A percentile compares a stretch with the other conserved stretches of the same genome.
Evolutionary conservation across 228 moss, liverwort and hornwort species (phyloP).

Genomic region (Sphagnum fallax): DNA sequence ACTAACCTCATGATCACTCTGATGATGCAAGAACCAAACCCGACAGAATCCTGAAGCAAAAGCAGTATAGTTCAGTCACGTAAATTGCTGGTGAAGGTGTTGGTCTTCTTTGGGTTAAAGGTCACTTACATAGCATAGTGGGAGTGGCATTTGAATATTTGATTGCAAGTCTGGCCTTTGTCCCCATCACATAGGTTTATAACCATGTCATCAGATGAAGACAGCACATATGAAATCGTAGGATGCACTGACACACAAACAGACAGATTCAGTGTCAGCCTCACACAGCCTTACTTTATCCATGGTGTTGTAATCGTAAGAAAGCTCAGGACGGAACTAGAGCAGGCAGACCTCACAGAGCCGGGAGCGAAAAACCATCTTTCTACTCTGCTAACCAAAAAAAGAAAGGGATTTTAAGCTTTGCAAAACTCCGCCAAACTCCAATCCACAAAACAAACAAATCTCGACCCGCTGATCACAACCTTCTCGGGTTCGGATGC

Average conservation of each 20-base stretch:
- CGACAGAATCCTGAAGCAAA: no score
- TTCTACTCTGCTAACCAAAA: no score
- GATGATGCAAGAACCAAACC: no score
- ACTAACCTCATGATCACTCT: conserved; percentile 19
- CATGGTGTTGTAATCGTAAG: conserved; percentile 92
- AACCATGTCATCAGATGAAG: conserved; percentile 98
- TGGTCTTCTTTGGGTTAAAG: conserved; percentile 91
- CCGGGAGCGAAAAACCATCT: no score
- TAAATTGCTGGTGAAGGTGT: conserved; percentile 92
- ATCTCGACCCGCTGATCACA: no score
- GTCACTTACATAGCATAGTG: conserved; percentile 99
- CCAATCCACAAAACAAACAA: no score
- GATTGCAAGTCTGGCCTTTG: conserved; percentile 85
- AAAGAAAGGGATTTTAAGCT: no score
- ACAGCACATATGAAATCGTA: conserved; percentile 81
- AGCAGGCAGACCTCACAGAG: no score
- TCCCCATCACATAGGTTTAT: conserved; percentile 99
- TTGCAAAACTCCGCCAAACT: no score
- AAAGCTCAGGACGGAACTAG: no score
- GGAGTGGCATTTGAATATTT: conserved; percentile 95
- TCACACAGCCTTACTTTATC: conserved; percentile 90
- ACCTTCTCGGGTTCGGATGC: no score
- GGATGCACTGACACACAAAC: conserved; percentile 84
- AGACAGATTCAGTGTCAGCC: conserved; percentile 89
- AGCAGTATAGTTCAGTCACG: conserved; percentile 67